Evolutionary conservation across 2,329 filamentous ascomycete species (phyloP).

Genomic region (Calonectria pseudoreteaudii): DNA sequence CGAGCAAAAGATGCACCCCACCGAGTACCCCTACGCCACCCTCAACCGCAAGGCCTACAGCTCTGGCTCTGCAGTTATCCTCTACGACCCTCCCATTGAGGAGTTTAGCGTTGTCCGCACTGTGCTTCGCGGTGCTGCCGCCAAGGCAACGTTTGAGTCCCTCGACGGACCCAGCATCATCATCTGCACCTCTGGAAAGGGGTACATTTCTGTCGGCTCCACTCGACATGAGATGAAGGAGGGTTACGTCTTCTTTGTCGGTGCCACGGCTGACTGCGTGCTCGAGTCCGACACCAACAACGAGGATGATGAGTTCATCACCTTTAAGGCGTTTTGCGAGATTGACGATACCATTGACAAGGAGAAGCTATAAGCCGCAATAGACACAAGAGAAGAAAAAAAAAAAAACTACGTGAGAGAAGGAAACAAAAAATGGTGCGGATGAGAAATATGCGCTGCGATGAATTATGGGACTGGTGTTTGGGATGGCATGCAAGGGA

Average conservation of each 20-base stretch:
- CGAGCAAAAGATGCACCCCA: slow-evolving; percentile 91
- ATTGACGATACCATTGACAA: slow-evolving; percentile 62
- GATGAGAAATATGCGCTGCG: neutral
- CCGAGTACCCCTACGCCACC: slow-evolving; percentile 86
- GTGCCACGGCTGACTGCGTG: slow-evolving; percentile 85
- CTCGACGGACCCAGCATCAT: slow-evolving; percentile 92
- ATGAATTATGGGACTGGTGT: slow-evolving; percentile 9
- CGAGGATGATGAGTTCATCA: slow-evolving; percentile 79
- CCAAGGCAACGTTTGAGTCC: slow-evolving; percentile 89
- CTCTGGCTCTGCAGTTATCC: slow-evolving; percentile 75
- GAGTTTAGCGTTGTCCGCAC: slow-evolving; percentile 93
- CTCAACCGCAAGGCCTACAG: slow-evolving; percentile 87
- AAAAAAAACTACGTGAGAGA: no score
- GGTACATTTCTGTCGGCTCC: slow-evolving; percentile 86
- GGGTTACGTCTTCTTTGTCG: slow-evolving; percentile 86
- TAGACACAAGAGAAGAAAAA: neutral
- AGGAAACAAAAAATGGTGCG: neutral
- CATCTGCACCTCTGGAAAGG: slow-evolving; percentile 87
- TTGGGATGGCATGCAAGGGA: slow-evolving; percentile 11
- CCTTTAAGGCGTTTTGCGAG: slow-evolving; percentile 96
- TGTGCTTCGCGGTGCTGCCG: slow-evolving; percentile 75
- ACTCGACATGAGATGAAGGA: slow-evolving; percentile 81
- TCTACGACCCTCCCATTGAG: slow-evolving; percentile 97
- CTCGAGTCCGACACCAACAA: slow-evolving; percentile 72
- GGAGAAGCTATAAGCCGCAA: slow-evolving; percentile 35